phyloP scores from a whole-genome alignment of 441 rosid genomes.

The Eruca vesicaria region DNA sequence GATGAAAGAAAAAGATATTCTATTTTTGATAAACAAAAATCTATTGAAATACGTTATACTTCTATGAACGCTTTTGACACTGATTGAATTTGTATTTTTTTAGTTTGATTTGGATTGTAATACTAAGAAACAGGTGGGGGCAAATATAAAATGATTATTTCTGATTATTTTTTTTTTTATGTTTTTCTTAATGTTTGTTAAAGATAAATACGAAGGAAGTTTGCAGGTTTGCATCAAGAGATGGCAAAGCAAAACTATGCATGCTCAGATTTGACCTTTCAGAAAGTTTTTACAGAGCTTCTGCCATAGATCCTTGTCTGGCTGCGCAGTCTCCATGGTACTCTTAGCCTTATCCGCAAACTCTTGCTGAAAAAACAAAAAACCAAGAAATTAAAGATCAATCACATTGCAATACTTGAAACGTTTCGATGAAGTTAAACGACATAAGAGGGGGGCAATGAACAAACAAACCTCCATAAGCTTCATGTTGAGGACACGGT shows the following conservation, averaged over 20 bases:
- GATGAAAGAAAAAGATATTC: no score
- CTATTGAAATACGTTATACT: no score
- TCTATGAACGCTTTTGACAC: no score
- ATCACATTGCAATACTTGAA: conserved; percentile 6
- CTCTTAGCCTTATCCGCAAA: conserved; percentile 61
- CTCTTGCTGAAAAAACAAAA: conserved; percentile 41
- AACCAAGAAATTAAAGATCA: neutral
- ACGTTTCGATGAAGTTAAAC: neutral
- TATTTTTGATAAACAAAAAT: no score
- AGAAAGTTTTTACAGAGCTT: conserved; percentile 73
- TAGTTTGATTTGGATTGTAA: no score
- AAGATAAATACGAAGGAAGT: neutral
- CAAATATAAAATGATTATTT: neutral
- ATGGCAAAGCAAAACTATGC: neutral
- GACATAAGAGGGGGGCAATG: neutral
- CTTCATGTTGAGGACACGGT: conserved; percentile 49
- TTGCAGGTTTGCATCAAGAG: neutral
- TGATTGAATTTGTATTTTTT: no score
- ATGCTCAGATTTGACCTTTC: conserved; percentile 31
- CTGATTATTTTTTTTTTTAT: neutral
- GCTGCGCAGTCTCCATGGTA: conserved; percentile 55
- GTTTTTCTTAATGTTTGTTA: neutral
- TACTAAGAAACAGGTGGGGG: no score
- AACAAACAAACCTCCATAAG: conserved; percentile 44
- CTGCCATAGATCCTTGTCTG: conserved; percentile 65